Base-by-base conservation (phyloP, 2,329 filamentous ascomycete genomes). In the Triangularia verruculosa region DNA sequence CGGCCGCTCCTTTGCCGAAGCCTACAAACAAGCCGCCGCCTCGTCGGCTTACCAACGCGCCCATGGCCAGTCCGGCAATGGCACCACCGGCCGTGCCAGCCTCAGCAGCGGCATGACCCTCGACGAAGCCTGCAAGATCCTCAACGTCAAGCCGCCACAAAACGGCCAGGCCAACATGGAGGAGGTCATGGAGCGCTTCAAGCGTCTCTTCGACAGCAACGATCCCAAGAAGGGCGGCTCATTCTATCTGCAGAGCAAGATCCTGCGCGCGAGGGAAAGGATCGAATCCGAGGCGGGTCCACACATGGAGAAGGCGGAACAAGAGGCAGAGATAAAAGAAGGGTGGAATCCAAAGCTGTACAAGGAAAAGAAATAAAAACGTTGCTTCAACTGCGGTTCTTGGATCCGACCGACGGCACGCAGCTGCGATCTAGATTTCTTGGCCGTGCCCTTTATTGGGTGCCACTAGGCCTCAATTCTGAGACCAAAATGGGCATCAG, bases 181-280 rank as follows among this genome's bases (percentile, higher is more conserved):
- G 71, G 84, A 89, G 69, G 88, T 97, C 61, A 89, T 90, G 78
- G 87, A 90, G 70, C 85, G 93, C 61, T 99, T 98, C 83, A 98
- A 98, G 86, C 88, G 89, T 68, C 81, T 99, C 56, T 99, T 97
- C 75, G 95, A 99, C 78, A 81, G 86, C 71, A 99, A 99, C 79
- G 91, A 99, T 69, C 94, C 95, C 11, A 84, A 96, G 78, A 97
- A 97, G 74, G 95, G 95, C 34, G 95, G 95, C 60, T 97, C 93
- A 73, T 99, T 99, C 79, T 99, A 99, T 78, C 83, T 99, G 57
- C 95, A 99, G 79, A 98, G 94, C 83, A 99, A 99, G 80, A 87
- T 99, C 61, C 79, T 98, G 70, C 84, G 95, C 67, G 95, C 95
- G 64, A 86, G 94, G 72, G 94, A 99, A 79, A 83, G 95, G 68